These are phyloP conservation scores for Chondrostereum purpureum DNA, from an alignment of 1,284 basidiomycete genomes.

Conservation along the genomic window DNA sequence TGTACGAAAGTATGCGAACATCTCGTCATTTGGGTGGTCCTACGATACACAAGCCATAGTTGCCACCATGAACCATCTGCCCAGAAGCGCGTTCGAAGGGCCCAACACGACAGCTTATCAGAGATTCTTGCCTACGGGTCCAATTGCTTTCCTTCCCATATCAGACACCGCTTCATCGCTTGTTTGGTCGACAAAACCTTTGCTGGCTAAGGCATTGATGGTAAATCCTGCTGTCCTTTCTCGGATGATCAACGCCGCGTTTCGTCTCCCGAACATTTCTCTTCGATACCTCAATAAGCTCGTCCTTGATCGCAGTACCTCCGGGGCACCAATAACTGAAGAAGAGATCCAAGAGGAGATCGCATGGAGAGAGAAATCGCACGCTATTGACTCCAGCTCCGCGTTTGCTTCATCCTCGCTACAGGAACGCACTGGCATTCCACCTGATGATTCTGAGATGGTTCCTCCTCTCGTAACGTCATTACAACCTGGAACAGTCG, in stretches of 20 bases:
- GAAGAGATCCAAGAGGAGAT: conserved; percentile 53
- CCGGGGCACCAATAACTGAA: conserved; percentile 36
- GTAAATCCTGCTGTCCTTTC: conserved; percentile 62
- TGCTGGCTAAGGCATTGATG: conserved; percentile 70
- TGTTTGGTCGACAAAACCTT: conserved; percentile 91
- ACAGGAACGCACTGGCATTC: conserved; percentile 38
- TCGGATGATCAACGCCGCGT: conserved; percentile 86
- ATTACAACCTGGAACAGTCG: conserved; percentile 73
- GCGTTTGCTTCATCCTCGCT: conserved; percentile 31
- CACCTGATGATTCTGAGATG: conserved; percentile 53
- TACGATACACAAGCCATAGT: conserved; percentile 92
- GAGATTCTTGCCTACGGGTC: conserved; percentile 92
- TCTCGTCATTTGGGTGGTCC: conserved; percentile 86
- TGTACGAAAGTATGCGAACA: conserved; percentile 82
- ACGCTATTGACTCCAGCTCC: conserved; percentile 55
- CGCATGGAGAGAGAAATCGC: conserved; percentile 60
- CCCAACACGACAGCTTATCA: conserved; percentile 87
- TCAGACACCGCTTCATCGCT: conserved; percentile 79
- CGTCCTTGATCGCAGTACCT: conserved; percentile 47
- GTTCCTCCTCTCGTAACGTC: conserved; percentile 73
- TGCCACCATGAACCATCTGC: conserved; percentile 74
- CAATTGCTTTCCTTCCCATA: conserved; percentile 89
- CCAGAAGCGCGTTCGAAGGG: conserved; percentile 48
- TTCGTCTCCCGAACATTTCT: conserved; percentile 77
- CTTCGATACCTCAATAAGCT: conserved; percentile 63